These are phyloP conservation scores for Physcia stellaris DNA, from an alignment of 495 filamentous ascomycete species.

Conservation along the genomic window DNA sequence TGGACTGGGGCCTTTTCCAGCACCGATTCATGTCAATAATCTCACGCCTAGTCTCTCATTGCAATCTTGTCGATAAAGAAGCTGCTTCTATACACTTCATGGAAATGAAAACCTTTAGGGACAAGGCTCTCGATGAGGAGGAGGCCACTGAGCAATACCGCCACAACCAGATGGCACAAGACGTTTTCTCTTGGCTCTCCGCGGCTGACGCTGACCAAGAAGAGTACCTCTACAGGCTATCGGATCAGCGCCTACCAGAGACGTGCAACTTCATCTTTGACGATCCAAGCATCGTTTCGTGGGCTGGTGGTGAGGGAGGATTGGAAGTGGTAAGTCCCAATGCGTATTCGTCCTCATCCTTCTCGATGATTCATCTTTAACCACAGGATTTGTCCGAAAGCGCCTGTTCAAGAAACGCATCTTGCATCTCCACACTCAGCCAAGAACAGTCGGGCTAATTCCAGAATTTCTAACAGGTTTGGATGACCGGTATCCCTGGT, in stretches of 20 bases:
- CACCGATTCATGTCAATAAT: conserved; percentile 25
- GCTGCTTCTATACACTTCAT: conserved; percentile 17
- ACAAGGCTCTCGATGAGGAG: conserved; percentile 1
- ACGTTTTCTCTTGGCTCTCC: conserved; percentile 7
- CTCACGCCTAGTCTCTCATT: conserved; percentile 21
- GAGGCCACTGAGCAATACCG: conserved; percentile 1
- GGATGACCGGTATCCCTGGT: conserved; percentile 10
- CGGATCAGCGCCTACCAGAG: not conserved
- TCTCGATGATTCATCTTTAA: no score
- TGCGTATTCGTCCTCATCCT: no score
- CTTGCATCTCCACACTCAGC: no score
- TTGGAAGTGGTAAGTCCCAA: not conserved
- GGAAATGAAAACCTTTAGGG: conserved; percentile 9
- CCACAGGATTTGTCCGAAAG: no score
- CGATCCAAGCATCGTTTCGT: conserved; percentile 1
- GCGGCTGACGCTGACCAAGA: conserved; percentile 5
- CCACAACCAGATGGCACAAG: not conserved
- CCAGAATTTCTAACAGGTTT: no score
- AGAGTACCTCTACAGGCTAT: conserved; percentile 1
- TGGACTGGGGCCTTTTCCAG: conserved; percentile 28
- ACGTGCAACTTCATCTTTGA: conserved; percentile 8
- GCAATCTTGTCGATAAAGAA: conserved; percentile 23
- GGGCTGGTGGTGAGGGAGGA: conserved; percentile 4
- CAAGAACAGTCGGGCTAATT: no score
- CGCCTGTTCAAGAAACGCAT: no score